phyloP scores from a whole-genome alignment of 306 rosid genomes.

The Nissolia schottii region DNA sequence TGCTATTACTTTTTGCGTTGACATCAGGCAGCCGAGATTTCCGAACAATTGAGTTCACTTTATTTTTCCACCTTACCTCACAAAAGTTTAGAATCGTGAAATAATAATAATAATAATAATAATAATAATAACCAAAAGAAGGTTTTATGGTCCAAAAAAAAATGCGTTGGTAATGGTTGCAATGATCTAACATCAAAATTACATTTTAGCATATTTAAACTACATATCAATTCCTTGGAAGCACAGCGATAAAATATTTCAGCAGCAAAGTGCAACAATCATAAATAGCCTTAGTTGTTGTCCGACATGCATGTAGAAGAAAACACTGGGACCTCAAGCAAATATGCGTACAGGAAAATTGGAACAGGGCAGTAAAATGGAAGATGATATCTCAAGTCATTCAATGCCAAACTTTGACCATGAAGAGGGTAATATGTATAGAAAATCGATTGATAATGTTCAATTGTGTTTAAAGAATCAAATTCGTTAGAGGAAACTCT shows the following conservation, averaged over 20 bases:
- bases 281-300: background rate
- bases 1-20: background rate
- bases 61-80: background rate
- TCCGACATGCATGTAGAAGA: background rate
- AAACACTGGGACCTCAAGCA: background rate
- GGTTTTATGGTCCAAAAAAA: background rate
- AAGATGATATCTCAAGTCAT: background rate
- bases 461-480: background rate
- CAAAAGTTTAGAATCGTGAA: background rate
- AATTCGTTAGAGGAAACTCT: background rate
- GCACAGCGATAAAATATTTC: background rate
- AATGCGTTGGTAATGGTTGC: background rate
- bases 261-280: background rate
- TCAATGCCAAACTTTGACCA: background rate
- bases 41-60: background rate
- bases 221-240: background rate
- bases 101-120: background rate
- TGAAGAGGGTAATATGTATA: background rate
- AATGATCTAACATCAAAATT: background rate
- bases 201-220: background rate
- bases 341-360: background rate
- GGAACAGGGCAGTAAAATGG: background rate
- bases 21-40: background rate
- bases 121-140: too few species aligned
- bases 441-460: background rate